These are phyloP conservation scores for Ogataea sp. DNA, from an alignment of 805 yeast genomes.

Conservation along the genomic window DNA sequence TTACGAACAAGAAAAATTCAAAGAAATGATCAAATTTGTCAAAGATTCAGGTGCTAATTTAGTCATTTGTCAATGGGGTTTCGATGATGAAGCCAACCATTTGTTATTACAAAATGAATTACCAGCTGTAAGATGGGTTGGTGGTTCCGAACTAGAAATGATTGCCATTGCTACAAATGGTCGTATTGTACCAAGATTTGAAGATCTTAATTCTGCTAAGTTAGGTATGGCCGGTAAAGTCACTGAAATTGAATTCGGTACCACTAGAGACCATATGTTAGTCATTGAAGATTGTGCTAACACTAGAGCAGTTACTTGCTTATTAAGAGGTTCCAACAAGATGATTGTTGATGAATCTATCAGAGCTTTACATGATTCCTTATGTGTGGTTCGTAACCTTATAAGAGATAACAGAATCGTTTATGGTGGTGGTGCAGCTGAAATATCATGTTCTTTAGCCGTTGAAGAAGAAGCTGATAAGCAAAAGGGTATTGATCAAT, in stretches of 20 bases:
- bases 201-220: slow-evolving; percentile 75
- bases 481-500: slow-evolving; percentile 93
- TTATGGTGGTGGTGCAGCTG: slow-evolving; percentile 99
- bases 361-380: slow-evolving; percentile 92
- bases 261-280: slow-evolving; percentile 93
- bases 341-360: slow-evolving; percentile 97
- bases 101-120: slow-evolving; percentile 76
- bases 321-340: slow-evolving; percentile 91
- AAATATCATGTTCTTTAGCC: slow-evolving; percentile 85
- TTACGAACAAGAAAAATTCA: slow-evolving; percentile 86
- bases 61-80: slow-evolving; percentile 99
- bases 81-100: slow-evolving; percentile 97
- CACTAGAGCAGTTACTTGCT: slow-evolving; percentile 83
- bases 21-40: slow-evolving; percentile 80
- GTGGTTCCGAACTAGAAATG: slow-evolving; percentile 92
- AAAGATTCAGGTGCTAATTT: slow-evolving; percentile 90
- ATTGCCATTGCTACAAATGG: slow-evolving; percentile 98
- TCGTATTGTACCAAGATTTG: slow-evolving; percentile 94
- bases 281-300: slow-evolving; percentile 87
- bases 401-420: slow-evolving; percentile 88
- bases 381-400: slow-evolving; percentile 95
- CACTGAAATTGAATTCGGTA: slow-evolving; percentile 88
- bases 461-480: slow-evolving; percentile 88
- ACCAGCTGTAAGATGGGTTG: slow-evolving; percentile 99
- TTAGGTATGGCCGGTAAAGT: slow-evolving; percentile 84